phyloP scores from a whole-genome alignment of 2,329 filamentous ascomycete genomes.

The Stemphylium vesicarium region DNA sequence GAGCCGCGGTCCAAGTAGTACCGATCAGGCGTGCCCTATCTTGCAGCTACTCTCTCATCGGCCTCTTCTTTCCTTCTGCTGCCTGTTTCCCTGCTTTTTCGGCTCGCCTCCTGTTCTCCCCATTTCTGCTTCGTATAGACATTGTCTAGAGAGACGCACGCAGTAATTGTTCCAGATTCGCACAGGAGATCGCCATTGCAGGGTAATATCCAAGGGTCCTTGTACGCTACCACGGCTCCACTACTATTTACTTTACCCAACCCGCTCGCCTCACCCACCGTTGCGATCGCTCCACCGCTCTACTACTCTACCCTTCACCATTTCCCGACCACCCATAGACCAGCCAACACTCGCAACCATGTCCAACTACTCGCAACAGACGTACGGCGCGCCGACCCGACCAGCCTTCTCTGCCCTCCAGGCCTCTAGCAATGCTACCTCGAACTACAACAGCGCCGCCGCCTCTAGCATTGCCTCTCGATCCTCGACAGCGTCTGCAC shows the following conservation, averaged over 20 bases:
- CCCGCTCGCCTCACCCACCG: conserved; percentile 11
- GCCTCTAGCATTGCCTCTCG: conserved; percentile 49
- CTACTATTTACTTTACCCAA: conserved; percentile 25
- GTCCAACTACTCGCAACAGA: conserved; percentile 29
- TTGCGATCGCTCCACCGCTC: background rate
- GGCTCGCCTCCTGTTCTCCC: conserved; percentile 8
- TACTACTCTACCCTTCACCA: background rate
- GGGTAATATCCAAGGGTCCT: conserved; percentile 21
- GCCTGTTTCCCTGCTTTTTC: conserved; percentile 6
- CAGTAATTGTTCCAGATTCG: conserved; percentile 21
- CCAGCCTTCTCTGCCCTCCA: conserved; percentile 48
- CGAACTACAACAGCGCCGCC: conserved; percentile 52
- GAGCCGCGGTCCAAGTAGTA: conserved; percentile 28
- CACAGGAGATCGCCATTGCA: conserved; percentile 16
- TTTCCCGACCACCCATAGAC: background rate
- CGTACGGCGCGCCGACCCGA: conserved; percentile 27
- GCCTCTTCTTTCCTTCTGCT: background rate
- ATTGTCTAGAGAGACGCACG: conserved; percentile 1
- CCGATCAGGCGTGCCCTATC: conserved; percentile 14
- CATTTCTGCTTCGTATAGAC: conserved; percentile 16
- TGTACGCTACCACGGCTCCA: conserved; percentile 27
- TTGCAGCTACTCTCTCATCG: background rate
- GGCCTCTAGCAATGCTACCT: conserved; percentile 33
- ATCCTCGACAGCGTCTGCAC: conserved; percentile 43
- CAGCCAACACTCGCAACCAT: conserved; percentile 15